Conservation (phyloP, 1,284 basidiomycete genomes). For the Irpex lacteus region DNA sequence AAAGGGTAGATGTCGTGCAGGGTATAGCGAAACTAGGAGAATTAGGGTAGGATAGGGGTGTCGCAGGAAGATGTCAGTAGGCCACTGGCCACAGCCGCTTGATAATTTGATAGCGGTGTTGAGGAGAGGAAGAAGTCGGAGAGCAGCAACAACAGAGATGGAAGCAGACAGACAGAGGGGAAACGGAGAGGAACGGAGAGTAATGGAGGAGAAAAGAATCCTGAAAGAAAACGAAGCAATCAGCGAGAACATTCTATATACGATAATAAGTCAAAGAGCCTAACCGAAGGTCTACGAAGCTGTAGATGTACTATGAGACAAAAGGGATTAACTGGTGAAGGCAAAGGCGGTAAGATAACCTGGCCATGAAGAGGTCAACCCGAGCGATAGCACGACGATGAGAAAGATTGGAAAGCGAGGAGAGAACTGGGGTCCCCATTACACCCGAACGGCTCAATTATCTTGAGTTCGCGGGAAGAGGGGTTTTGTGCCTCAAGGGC, state of each 20-base stretch:
- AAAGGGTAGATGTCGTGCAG: constrained; percentile 9
- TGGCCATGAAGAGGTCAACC: constrained; percentile 7
- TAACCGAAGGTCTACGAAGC: constrained; percentile 12
- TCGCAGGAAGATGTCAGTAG: constrained; percentile 7
- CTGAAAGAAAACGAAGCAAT: constrained; percentile 3
- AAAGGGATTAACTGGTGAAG: constrained; percentile 11
- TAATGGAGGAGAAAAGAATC: neutral
- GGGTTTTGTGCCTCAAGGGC: constrained; percentile 30
- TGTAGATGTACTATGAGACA: constrained; percentile 11
- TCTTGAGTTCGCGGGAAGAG: constrained; percentile 22
- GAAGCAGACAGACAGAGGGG: neutral
- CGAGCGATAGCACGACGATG: constrained; percentile 8
- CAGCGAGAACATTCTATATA: constrained; percentile 3
- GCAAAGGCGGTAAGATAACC: constrained; percentile 14
- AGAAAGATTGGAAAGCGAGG: constrained; percentile 7
- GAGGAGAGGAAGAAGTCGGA: neutral
- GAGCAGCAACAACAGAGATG: neutral
- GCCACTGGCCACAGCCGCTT: constrained; percentile 7
- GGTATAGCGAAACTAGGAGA: constrained; percentile 12
- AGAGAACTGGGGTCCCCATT: constrained; percentile 9
- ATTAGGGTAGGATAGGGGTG: constrained; percentile 11
- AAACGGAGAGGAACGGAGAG: neutral
- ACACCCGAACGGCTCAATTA: constrained; percentile 14
- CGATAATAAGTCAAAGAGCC: neutral
- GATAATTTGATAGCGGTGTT: constrained; percentile 11